Base-by-base conservation (phyloP, 495 filamentous ascomycete species). In the Aspergillus funiculosus region DNA sequence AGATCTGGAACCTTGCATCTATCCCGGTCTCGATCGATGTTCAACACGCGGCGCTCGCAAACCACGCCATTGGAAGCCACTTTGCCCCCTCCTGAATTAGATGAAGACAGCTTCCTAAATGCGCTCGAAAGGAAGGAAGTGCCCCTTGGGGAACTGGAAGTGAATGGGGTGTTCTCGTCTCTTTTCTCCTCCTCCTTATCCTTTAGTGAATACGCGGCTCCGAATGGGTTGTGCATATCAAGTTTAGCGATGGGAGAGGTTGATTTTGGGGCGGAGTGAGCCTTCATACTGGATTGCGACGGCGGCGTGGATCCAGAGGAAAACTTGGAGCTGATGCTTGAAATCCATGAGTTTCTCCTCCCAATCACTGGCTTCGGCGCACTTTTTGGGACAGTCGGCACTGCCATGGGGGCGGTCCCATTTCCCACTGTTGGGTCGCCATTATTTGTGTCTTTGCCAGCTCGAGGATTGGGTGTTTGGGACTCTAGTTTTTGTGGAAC, bases 301-400 rank as follows among this genome's bases (percentile, higher is more conserved):
- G 67, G 66, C 26, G 71, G 67, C 21, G 63, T 73, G 18, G 74
- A 75, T n/a, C 79, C 84, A 8, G 77, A 78, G 6, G 87, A 89
- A 67, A 98, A 95, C 58, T 92, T 96, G 46, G 88, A 94, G 51
- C 88, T 94, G 40, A 96, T 74, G 50, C 78, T 94, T 22, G 86
- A 87, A 46, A 98, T 85, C 91, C 91, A 98, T 15, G 89, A 94
- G 29, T 79, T 83, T 46, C 83, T 73, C 43, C 89, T 72, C 40
- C 74, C 68, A 1, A 67, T 59, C 26, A 64, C 54, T 1, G 64
- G 60, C 44, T 72, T 77, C 2, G 72, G 57, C 2, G 63, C 51
- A 30, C 53, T 66, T 43, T 66, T 71, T 29, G 58, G 55, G 18
- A 60, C 15, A 11, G 40, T 37, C 11, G 59, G 52, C 9, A 63